Base-by-base conservation (phyloP, 129 eudicot species). In the Pittosporum tobira region DNA sequence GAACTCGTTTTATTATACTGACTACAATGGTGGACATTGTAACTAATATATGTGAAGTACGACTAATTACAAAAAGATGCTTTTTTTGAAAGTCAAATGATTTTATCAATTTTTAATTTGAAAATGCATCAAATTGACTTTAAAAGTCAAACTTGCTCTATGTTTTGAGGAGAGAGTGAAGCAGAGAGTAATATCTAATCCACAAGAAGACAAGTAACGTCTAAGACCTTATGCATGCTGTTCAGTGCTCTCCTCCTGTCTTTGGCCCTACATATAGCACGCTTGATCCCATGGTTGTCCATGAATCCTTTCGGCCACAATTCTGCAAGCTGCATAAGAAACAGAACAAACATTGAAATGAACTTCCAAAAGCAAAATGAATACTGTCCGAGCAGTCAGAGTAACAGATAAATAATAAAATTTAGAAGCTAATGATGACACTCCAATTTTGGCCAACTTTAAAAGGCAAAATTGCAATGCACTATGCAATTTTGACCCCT, bases 281-380 rank as follows among this genome's bases (percentile, higher is more conserved):
- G 81, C 70, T 91, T 91, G 21, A 91, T 83, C 67, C 98, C 96
- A 73, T 81, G 73, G 71, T 79, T 75, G 73, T 91, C 94, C 98
- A 91, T 86, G 48, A 69, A 57, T 45, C 95, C 95, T 72, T 69
- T 76, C 10, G 98, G 98, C 95, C 95, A 91, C 67, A 80, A 36
- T 78, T 75, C 94, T 20, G 89, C 83, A 71, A 91, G 90, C 98
- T 91, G 81, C 66, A 71, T 44, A 23, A 65, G 48, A 30, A 25
- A 74, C 52, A 60, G 42, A 52, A 53, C 6, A 57, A 53, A 38
- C 52, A 18, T 53, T 48, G 6, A 63, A 26, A 49, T 52, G 24
- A 59, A 42, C 28, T 36, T 57, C 20, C 5, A 27, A 0, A 6
- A 24, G 34, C 29, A 19, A 45, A 48, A 10, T 45, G 8, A 28